A percentile compares a stretch with the other conserved stretches of the same genome.
Conservation (phyloP, 2,329 filamentous ascomycete species). For the Lasiodiplodia citricola region DNA sequence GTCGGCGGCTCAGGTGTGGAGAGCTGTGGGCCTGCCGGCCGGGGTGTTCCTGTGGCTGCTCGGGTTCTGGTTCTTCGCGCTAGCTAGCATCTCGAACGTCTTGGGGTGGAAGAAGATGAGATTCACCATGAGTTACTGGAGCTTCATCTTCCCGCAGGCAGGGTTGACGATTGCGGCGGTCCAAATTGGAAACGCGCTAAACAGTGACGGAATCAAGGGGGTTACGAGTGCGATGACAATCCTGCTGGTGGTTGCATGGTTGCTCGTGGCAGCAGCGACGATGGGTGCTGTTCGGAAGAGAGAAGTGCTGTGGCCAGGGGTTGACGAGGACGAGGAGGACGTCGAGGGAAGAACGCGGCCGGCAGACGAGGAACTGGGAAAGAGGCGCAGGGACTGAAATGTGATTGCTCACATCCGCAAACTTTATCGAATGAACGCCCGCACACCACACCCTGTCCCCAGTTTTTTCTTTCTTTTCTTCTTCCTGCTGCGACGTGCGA, state of each 20-base stretch:
- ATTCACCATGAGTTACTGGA: constrained; percentile 65
- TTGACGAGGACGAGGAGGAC: constrained; percentile 62
- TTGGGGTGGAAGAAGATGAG: constrained; percentile 47
- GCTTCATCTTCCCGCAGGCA: constrained; percentile 70
- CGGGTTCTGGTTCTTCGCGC: constrained; percentile 58
- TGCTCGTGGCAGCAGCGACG: constrained; percentile 58
- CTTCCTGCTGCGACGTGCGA: constrained; percentile 8
- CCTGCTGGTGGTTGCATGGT: constrained; percentile 60
- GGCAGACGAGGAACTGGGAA: background rate
- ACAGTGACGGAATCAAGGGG: constrained; percentile 59
- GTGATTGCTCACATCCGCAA: constrained; percentile 15
- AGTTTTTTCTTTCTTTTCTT: constrained; percentile 17
- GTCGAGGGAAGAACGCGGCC: constrained; percentile 13
- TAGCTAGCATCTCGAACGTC: constrained; percentile 47
- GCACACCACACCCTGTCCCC: background rate
- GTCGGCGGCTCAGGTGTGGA: constrained; percentile 45
- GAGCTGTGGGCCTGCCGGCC: constrained; percentile 47
- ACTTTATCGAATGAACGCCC: background rate
- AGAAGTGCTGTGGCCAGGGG: constrained; percentile 63
- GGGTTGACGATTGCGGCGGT: constrained; percentile 67
- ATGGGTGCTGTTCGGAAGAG: constrained; percentile 52
- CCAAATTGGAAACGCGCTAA: constrained; percentile 59
- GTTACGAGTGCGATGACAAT: constrained; percentile 63
- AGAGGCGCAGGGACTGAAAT: background rate
- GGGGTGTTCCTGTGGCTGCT: constrained; percentile 56